Conservation (phyloP, 768 basidiomycete species). For the Boletus huronensis region DNA sequence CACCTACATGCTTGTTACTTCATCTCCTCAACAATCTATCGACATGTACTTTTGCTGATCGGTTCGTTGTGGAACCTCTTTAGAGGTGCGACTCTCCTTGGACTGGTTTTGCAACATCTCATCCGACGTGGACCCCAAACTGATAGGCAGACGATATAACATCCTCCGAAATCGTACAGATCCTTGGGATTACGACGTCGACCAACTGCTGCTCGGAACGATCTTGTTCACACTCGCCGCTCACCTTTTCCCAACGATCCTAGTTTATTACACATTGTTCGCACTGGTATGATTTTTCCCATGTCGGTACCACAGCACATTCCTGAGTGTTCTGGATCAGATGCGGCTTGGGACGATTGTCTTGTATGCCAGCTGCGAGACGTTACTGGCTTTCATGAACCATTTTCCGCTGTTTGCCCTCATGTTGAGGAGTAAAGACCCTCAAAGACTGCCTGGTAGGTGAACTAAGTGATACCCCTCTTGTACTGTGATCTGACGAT, state of each 20-base stretch:
- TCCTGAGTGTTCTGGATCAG: slow-evolving; percentile 31
- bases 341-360: slow-evolving; percentile 52
- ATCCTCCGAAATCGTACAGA: slow-evolving; percentile 85
- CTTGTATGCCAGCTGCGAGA: slow-evolving; percentile 60
- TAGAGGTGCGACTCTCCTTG: slow-evolving; percentile 51
- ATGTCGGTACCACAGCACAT: neutral
- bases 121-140: neutral
- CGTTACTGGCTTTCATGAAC: slow-evolving; percentile 75
- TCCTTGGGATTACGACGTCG: slow-evolving; percentile 85
- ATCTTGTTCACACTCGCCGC: slow-evolving; percentile 79
- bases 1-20: slow-evolving; percentile 74
- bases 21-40: slow-evolving; percentile 58
- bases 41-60: slow-evolving; percentile 51
- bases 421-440: slow-evolving; percentile 81
- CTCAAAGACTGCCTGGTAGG: slow-evolving; percentile 75
- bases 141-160: slow-evolving; percentile 82
- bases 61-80: slow-evolving; percentile 87
- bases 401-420: slow-evolving; percentile 90
- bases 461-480: neutral
- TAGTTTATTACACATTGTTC: slow-evolving; percentile 84
- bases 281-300: slow-evolving; percentile 45
- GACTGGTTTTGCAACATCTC: neutral
- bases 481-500: neutral
- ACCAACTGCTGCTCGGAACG: slow-evolving; percentile 93
- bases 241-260: slow-evolving; percentile 80